phyloP scores from a whole-genome alignment of 2,329 filamentous ascomycete genomes.

The Chrysosporium queenslandicum region DNA sequence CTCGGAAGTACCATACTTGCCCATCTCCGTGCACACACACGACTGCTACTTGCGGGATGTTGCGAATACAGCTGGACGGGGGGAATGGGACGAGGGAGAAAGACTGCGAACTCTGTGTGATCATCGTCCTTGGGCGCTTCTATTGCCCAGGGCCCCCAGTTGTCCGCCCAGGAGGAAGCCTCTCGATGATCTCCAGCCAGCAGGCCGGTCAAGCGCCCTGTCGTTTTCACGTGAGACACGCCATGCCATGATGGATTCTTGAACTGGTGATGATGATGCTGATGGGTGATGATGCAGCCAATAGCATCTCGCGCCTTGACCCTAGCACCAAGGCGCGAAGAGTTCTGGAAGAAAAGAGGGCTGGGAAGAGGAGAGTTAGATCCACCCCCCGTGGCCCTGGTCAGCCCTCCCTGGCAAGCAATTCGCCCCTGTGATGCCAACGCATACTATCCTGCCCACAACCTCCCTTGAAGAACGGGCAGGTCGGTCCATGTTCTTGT shows the following conservation, averaged over 20 bases:
- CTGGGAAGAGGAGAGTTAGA: too few species aligned
- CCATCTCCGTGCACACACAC: too few species aligned
- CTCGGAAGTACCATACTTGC: too few species aligned
- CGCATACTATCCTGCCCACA: background rate
- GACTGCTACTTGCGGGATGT: background rate
- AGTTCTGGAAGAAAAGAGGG: conserved; percentile 6
- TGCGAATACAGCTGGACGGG: conserved; percentile 5
- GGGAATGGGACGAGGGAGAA: background rate
- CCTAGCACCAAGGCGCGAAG: background rate
- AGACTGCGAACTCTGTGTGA: background rate
- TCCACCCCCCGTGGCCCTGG: background rate
- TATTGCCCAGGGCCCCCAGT: background rate
- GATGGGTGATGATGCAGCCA: too few species aligned
- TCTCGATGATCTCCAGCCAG: background rate
- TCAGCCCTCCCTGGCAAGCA: background rate
- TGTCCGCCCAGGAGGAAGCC: background rate
- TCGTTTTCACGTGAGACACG: background rate
- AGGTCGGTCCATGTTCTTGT: too few species aligned
- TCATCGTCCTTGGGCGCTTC: background rate
- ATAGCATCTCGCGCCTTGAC: conserved; percentile 3
- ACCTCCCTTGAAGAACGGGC: too few species aligned
- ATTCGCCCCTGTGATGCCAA: background rate
- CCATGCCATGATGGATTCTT: background rate
- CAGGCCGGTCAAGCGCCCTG: conserved; percentile 1
- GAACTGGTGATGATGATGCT: background rate